Base-by-base conservation (phyloP, 2,329 filamentous ascomycete species). In the Alternaria angustiovoidea region DNA sequence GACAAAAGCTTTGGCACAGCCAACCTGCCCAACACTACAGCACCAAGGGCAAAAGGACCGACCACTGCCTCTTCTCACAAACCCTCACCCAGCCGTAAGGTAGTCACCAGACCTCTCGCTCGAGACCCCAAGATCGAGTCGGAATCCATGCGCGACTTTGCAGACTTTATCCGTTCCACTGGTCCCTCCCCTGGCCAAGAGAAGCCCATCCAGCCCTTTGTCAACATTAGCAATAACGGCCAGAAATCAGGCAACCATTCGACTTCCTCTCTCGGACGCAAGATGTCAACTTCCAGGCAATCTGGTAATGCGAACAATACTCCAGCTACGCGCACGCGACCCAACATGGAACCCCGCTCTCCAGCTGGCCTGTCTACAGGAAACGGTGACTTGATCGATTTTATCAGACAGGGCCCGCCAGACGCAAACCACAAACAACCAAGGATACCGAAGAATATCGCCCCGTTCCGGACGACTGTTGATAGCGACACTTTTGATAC, bases 121-220 rank as follows among this genome's bases (percentile, higher is more conserved):
- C 87, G 93, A 64, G 93, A 97, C 66, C 89, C 93, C 2, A 86
- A 90, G 62, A 83, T 91, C 8, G 84, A 88, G 9, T 83, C 85
- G 5, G 91, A 94, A 63, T 92, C 92, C 0, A 87, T 90, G 8
- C 85, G 88, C 46, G 94, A 97, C 70, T 92, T 97, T 80, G 91
- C 93, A 22, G 91, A 96, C 60, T 97, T 97, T 75, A 92, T 96
- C 71, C 90, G 92, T 61, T 91, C 91, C 1, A 96, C 93, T 30
- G 93, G 92, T 2, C 94, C 69, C 58, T 70, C 64, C 60, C 70
- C 72, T 9, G 71, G 70, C 22, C 69, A 76, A 22, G 69, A 74
- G 42, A 72, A 73, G 46, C 67, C 73, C 12, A 64, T 75, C 20
- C 75, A 78, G 41, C 76, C 74, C n/a, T 77, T 78, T 55, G 66